Evolutionary conservation across 805 yeast genomes (phyloP), one percentile per base, ranked within the genome.

Genomic region (Zygosaccharomyces gambellarensis): DNA sequence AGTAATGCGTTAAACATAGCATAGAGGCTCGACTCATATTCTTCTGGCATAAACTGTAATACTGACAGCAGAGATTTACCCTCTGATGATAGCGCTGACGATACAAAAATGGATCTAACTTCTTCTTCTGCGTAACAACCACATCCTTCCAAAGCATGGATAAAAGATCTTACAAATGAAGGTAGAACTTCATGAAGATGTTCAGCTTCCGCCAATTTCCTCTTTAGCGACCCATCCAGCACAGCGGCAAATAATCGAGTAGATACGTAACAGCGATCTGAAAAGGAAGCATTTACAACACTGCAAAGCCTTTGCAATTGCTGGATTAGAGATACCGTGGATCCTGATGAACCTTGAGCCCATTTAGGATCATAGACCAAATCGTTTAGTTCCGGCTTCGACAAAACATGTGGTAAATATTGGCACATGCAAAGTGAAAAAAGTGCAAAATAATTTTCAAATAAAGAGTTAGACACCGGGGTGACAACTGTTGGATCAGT

Each of bases 11-110:
- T 65, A 39, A 67, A 67, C 71, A 67, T 67, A 32, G 60, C 58
- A 46, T 65, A 65, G 5, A 67, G 48, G 41, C 60, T 64, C 3
- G 60, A 34, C 17, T 65, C 65, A 43, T 63, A 67, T 42, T 67
- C 69, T 30, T 67, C 71, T 1, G 68, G 68, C 49, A 62, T 51
- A 45, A 67, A 67, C 45, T 65, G 69, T 36, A 67, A 56, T 22
- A 64, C 48, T 2, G 65, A 49, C n/a, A 66, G 51, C 30, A 49
- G 48, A 2, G 58, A 56, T 21, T 55, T 55, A 12, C 52, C 49
- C 9, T 36, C 41, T 8, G 57, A 40, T 1, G 65, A 65, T 34
- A 53, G 47, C 23, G 70, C 70, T 10, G 62, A 58, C 1, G 69
- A 63, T 7, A 65, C 52, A 36, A 66, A 63, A 5, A 53, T 43